Conservation (phyloP, 2,329 filamentous ascomycete species). For the Trichophyton benhamiae region DNA sequence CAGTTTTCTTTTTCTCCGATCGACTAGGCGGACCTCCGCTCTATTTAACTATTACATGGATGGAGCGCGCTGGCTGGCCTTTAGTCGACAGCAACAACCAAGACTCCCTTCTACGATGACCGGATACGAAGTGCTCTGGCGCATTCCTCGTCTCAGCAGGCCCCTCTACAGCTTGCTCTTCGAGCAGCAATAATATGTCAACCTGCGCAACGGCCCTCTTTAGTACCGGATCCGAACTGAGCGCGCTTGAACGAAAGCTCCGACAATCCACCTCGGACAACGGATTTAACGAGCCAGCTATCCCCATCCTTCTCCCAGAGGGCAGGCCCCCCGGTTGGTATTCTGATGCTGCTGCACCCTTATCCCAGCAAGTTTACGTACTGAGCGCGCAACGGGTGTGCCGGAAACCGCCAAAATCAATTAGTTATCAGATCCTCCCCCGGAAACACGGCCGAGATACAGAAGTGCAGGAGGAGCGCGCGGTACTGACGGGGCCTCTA, state of each 20-base stretch:
- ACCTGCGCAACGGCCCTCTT: no score
- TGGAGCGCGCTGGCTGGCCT: no score
- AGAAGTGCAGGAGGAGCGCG: neutral
- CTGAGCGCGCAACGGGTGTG: neutral
- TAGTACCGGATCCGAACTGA: neutral
- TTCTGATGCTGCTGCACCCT: neutral
- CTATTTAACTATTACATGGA: neutral
- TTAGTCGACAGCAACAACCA: no score
- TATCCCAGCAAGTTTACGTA: neutral
- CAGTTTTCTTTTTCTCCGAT: neutral
- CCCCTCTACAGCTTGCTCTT: neutral
- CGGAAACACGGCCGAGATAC: neutral
- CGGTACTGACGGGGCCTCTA: neutral
- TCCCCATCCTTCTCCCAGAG: neutral
- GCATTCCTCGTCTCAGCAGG: neutral
- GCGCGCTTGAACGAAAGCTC: neutral
- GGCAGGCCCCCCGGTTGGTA: neutral
- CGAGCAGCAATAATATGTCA: neutral
- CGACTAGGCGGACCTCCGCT: neutral
- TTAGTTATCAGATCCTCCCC: neutral
- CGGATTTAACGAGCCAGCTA: neutral
- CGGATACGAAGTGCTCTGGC: neutral
- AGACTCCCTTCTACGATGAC: neutral
- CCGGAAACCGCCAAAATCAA: neutral
- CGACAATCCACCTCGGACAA: neutral